Evolutionary conservation across 345 rosid species (phyloP).

Genomic region (Bruguiera sexangula): DNA sequence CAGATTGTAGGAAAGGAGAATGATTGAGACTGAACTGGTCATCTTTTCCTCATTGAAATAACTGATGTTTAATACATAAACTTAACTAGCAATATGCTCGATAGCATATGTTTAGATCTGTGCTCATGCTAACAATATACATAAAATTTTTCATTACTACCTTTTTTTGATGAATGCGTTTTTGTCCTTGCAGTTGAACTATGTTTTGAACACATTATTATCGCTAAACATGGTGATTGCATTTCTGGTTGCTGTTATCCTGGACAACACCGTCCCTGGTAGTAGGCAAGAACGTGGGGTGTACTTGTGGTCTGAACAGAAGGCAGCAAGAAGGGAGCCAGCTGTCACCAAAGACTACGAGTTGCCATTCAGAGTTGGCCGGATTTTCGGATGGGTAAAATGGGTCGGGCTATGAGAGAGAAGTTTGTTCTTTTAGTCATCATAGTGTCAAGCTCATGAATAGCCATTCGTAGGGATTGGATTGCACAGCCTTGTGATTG

Average conservation of each 20-base stretch:
- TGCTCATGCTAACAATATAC: background rate
- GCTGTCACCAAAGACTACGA: constrained; percentile 78
- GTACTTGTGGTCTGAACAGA: constrained; percentile 81
- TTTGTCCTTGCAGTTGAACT: constrained; percentile 62
- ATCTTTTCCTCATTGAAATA: too few species aligned
- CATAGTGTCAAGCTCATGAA: constrained; percentile 8
- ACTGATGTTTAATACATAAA: too few species aligned
- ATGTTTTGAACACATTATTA: constrained; percentile 71
- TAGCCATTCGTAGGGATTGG: background rate
- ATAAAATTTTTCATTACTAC: background rate
- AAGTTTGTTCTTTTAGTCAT: background rate
- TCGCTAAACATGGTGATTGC: constrained; percentile 86
- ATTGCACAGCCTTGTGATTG: constrained; percentile 14
- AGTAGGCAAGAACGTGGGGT: constrained; percentile 88
- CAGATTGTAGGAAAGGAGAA: too few species aligned
- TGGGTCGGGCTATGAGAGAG: constrained; percentile 81
- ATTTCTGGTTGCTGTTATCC: constrained; percentile 72
- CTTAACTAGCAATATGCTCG: background rate
- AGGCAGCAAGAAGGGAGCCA: constrained; percentile 82
- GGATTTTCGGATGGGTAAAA: constrained; percentile 90
- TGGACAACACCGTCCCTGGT: constrained; percentile 95
- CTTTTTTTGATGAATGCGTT: background rate
- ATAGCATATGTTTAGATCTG: background rate
- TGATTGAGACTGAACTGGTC: too few species aligned
- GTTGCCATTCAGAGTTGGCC: constrained; percentile 82